Conservation (phyloP, 441 rosid species). For the Pelargonium australe region DNA sequence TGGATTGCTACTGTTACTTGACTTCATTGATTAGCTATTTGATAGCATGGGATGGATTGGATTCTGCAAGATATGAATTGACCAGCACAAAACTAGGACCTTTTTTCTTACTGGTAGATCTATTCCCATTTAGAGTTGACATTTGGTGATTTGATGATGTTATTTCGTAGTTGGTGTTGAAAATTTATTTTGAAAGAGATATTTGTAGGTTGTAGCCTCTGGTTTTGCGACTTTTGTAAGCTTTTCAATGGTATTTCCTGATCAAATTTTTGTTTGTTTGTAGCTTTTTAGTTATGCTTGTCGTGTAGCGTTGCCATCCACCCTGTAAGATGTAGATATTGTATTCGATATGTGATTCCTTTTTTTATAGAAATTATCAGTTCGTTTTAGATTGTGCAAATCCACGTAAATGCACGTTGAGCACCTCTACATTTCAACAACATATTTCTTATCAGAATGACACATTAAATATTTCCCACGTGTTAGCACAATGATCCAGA, state of each 20-base stretch:
- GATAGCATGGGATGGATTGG: neutral
- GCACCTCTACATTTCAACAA: too few species aligned
- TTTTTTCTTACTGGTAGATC: neutral
- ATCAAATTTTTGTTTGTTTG: neutral
- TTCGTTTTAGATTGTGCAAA: too few species aligned
- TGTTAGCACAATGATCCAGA: neutral
- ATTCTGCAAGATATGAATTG: neutral
- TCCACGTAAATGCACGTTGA: too few species aligned
- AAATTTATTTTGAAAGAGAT: neutral
- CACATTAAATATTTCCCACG: too few species aligned
- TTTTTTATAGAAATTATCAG: too few species aligned
- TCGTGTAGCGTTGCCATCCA: too few species aligned
- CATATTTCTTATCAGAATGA: too few species aligned
- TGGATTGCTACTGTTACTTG: neutral
- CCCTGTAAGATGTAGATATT: too few species aligned
- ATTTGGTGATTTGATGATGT: slow-evolving; percentile 6
- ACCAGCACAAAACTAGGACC: neutral
- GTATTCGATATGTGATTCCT: too few species aligned
- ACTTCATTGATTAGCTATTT: neutral
- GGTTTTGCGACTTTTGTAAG: neutral
- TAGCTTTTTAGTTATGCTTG: neutral
- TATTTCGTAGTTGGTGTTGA: neutral
- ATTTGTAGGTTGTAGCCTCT: neutral
- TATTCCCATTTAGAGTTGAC: neutral
- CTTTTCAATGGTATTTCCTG: neutral